phyloP scores from a whole-genome alignment of 2,329 filamentous ascomycete species.

The Fusarium chuoi region DNA sequence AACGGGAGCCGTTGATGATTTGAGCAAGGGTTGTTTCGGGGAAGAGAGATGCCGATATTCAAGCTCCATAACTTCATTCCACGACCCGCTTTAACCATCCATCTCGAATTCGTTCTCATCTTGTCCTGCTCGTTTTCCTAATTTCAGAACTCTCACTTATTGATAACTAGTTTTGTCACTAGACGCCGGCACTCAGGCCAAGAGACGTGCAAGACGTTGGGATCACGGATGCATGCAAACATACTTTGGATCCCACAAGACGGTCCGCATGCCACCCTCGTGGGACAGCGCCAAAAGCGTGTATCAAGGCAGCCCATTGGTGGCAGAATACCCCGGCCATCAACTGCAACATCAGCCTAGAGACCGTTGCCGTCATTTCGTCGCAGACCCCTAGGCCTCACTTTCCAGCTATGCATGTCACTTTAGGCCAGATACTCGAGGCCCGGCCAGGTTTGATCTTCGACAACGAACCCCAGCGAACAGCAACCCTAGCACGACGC shows the following conservation, averaged over 20 bases:
- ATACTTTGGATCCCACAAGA: conserved; percentile 20
- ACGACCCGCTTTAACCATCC: not conserved
- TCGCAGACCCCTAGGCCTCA: not conserved
- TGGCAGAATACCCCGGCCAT: conserved; percentile 1
- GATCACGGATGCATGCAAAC: conserved; percentile 26
- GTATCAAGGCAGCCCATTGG: not conserved
- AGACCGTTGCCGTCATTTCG: conserved; percentile 25
- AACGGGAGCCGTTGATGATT: not conserved
- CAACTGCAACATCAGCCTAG: not conserved
- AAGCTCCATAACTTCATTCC: conserved; percentile 4
- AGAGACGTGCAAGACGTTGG: conserved; percentile 13
- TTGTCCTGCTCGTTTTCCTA: not conserved
- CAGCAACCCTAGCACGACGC: not conserved
- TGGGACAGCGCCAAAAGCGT: conserved; percentile 1
- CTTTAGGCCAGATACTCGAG: conserved; percentile 3
- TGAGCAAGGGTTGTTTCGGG: conserved; percentile 8
- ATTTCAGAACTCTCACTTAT: conserved; percentile 3
- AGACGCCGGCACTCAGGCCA: not conserved
- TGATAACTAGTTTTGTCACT: conserved; percentile 1
- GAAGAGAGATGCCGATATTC: conserved; percentile 18
- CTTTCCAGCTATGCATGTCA: conserved; percentile 32
- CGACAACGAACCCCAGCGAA: not conserved
- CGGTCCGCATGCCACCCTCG: conserved; percentile 13
- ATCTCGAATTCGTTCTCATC: not conserved
- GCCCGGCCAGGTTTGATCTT: conserved; percentile 1